These are phyloP conservation scores for Globisporangium perplexum DNA, from an alignment of 352 stramenopile species.

Conservation along the genomic window DNA sequence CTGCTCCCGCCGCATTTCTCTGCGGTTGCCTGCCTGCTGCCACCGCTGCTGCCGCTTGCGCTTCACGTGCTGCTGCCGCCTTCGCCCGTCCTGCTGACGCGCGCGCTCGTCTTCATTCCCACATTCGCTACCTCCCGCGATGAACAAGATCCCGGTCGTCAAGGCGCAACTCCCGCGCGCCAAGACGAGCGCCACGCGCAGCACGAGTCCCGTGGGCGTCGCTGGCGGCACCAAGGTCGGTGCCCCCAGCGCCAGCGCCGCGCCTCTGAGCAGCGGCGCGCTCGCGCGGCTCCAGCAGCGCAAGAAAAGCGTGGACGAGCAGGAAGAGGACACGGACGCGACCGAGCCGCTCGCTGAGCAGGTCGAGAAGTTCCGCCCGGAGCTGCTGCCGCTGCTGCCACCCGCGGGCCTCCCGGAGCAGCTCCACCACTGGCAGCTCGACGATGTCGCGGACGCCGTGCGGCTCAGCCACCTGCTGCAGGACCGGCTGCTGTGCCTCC, in stretches of 20 bases:
- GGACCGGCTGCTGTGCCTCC: conserved; percentile 63
- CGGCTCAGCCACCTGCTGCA: conserved; percentile 62
- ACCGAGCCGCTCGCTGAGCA: conserved; percentile 33
- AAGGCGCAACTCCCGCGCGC: conserved; percentile 19
- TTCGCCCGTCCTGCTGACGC: neutral
- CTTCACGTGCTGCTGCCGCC: neutral
- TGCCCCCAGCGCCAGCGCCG: neutral
- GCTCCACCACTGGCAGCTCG: conserved; percentile 29
- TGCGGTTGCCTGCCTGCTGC: neutral
- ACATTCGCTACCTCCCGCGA: conserved; percentile 1
- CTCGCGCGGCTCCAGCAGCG: neutral
- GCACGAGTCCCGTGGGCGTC: conserved; percentile 7
- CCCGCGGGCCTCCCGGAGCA: conserved; percentile 26
- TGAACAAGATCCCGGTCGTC: conserved; percentile 27
- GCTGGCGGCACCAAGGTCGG: conserved; percentile 4
- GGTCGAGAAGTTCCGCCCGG: conserved; percentile 34
- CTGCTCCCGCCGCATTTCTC: conserved; percentile 6
- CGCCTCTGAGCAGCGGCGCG: neutral
- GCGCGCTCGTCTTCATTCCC: neutral
- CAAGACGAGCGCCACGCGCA: conserved; percentile 26
- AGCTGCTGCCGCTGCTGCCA: conserved; percentile 57
- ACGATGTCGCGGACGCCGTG: conserved; percentile 49
- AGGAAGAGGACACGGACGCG: conserved; percentile 10
- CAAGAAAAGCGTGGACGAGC: conserved; percentile 15
- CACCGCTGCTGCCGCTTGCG: neutral